These are phyloP conservation scores for Coniferiporia weirii DNA, from an alignment of 1,284 basidiomycete genomes.

Conservation along the genomic window DNA sequence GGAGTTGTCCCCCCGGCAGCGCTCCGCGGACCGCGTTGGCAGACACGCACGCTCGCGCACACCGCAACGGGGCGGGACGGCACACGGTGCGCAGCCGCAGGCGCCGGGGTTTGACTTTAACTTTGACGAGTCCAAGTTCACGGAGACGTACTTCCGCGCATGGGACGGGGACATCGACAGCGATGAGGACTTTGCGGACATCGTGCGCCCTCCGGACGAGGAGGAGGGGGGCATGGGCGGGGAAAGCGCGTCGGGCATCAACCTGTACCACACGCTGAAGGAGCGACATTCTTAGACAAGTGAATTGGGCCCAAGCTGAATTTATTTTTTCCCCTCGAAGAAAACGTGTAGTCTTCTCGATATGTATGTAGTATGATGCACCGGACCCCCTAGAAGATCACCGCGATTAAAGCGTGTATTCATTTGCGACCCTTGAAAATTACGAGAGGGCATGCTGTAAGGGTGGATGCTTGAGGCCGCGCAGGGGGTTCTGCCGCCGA, in stretches of 20 bases:
- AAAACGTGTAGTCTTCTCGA: background rate
- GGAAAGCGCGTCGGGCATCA: slow-evolving; percentile 3
- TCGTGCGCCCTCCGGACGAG: slow-evolving; percentile 12
- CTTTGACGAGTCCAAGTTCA: slow-evolving; percentile 18
- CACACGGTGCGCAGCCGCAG: background rate
- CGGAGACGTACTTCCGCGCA: slow-evolving; percentile 16
- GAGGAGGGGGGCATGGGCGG: background rate
- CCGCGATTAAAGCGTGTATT: background rate
- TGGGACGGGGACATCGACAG: slow-evolving; percentile 20
- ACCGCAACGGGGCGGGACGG: slow-evolving; percentile 5
- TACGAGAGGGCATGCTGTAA: background rate
- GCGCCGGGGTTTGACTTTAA: slow-evolving; percentile 13
- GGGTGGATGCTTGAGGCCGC: background rate
- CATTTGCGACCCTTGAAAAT: background rate
- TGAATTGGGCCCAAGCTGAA: background rate
- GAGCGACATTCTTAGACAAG: slow-evolving; percentile 15
- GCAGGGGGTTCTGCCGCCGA: no score
- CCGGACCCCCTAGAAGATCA: background rate
- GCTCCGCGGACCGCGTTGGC: background rate
- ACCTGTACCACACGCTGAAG: slow-evolving; percentile 16
- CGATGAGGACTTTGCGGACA: slow-evolving; percentile 17
- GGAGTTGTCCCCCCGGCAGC: slow-evolving; percentile 11
- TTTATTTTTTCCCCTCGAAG: background rate
- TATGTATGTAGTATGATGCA: background rate
- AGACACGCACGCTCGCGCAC: slow-evolving; percentile 13